Conservation (phyloP, 768 basidiomycete species). For the Lactarius psammicola region DNA sequence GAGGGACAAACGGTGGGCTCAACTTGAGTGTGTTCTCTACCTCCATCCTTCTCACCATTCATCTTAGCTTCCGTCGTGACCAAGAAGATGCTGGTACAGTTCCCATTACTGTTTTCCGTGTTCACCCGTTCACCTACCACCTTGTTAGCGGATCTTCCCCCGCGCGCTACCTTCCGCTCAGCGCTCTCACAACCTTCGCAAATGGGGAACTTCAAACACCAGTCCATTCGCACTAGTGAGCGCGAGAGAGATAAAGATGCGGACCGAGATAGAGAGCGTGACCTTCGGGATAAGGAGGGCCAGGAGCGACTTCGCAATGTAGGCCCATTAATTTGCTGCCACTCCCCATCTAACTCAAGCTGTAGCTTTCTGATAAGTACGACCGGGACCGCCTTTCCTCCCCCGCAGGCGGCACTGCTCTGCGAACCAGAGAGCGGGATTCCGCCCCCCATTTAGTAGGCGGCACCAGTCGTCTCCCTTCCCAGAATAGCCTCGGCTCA, state of each 20-base stretch:
- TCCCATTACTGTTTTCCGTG: neutral
- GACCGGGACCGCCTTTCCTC: constrained; percentile 75
- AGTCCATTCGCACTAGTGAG: constrained; percentile 69
- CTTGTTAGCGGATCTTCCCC: constrained; percentile 44
- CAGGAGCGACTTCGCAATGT: constrained; percentile 78
- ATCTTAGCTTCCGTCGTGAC: constrained; percentile 70
- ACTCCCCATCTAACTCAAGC: constrained; percentile 17
- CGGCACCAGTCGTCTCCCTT: constrained; percentile 43
- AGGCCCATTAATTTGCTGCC: constrained; percentile 34
- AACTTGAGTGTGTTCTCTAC: constrained; percentile 8
- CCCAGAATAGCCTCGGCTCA: constrained; percentile 34
- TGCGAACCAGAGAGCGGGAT: constrained; percentile 69
- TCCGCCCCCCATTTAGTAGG: constrained; percentile 55
- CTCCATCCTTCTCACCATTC: constrained; percentile 26
- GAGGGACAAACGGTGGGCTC: constrained; percentile 63
- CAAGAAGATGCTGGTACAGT: constrained; percentile 66
- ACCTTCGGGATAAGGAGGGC: constrained; percentile 70
- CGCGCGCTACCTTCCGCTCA: constrained; percentile 69
- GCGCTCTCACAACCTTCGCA: constrained; percentile 79
- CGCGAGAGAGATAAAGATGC: constrained; percentile 42
- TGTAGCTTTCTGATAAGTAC: constrained; percentile 81
- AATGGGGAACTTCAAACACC: constrained; percentile 93
- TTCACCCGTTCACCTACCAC: constrained; percentile 17
- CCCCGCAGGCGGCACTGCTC: constrained; percentile 41
- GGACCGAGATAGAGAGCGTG: constrained; percentile 51